Base-by-base conservation (phyloP, 495 filamentous ascomycete species). In the Penicillium goetzii region DNA sequence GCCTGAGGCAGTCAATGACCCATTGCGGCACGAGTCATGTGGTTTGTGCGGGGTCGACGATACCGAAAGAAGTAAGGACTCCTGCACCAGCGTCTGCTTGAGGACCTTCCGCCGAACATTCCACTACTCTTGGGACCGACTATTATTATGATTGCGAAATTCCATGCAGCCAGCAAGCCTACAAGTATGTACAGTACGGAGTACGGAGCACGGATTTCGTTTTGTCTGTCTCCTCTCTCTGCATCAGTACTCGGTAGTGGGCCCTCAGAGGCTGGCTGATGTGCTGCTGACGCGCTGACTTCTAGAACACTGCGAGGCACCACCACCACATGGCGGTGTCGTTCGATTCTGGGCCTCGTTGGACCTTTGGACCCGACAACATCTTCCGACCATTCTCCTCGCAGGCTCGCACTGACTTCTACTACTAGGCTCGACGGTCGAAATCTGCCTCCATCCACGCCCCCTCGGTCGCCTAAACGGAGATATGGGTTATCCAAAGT, bases 11-110 rank as follows among this genome's bases (percentile, higher is more conserved):
- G 0, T 0, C 21, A 21, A 15, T 58, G 17, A 10, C 33, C 15
- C 32, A 11, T 61, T 56, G 15, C 51, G 28, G 53, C 38, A 61
- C 51, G 59, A 61, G 59, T 61, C 59, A 61, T 56, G 59, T 56
- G 59, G 52, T 21, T 54, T 36, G 30, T 55, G 52, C 52, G 52
- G 52, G 52, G 52, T 55, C n/a, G n/a, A 43, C 36, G 51, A 19
- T 40, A 12, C 50, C 23, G 26, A 53, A 61, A 33, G 50, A 41
- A 26, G 32, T 19, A 55, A 55, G 25, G n/a, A 23, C 52, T 12
- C 52, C 52, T 21, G 25, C 52, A 55, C n/a, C 52, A 36, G 30
- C 9, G 5, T 33, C 51, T 54, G 14, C 2, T 12, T 54, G n/a
- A 45, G 41, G 41, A 45, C 41, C 19, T 45, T 45, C 41, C n/a